Evolutionary conservation across 257 asterid genomes (phyloP).

Genomic region (Solanum chilense): DNA sequence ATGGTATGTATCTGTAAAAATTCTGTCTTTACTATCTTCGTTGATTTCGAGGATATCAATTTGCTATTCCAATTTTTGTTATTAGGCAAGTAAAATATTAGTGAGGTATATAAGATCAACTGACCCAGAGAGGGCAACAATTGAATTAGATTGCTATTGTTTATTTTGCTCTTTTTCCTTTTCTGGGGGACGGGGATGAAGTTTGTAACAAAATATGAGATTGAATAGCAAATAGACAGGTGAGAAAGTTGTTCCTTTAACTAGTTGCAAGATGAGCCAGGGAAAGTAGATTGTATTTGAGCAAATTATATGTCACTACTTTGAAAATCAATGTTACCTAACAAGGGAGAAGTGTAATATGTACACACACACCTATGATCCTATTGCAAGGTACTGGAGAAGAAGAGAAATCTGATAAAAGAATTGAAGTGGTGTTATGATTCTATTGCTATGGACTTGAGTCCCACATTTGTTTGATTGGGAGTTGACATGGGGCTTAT

Average conservation of each 20-base stretch:
- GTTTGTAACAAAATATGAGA: neutral
- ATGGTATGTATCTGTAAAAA: constrained; percentile 36
- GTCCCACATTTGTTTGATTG: neutral
- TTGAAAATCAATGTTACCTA: neutral
- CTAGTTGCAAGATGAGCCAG: neutral
- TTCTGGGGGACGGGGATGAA: neutral
- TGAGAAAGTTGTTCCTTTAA: neutral
- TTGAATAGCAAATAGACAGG: neutral
- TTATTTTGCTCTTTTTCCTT: neutral
- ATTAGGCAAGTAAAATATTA: neutral
- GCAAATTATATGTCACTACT: neutral
- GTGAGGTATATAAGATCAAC: neutral
- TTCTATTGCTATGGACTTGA: neutral
- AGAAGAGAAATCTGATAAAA: neutral
- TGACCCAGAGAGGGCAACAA: neutral
- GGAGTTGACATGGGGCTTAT: neutral
- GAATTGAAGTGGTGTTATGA: neutral
- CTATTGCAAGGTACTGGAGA: neutral
- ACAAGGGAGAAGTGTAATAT: neutral
- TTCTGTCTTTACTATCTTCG: neutral
- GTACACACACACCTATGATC: neutral
- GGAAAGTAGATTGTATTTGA: neutral
- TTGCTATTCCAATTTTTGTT: neutral
- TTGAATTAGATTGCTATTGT: neutral
- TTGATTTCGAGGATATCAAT: neutral